Base-by-base conservation (phyloP, 2,329 filamentous ascomycete genomes). In the Calonectria pseudoreteaudii region DNA sequence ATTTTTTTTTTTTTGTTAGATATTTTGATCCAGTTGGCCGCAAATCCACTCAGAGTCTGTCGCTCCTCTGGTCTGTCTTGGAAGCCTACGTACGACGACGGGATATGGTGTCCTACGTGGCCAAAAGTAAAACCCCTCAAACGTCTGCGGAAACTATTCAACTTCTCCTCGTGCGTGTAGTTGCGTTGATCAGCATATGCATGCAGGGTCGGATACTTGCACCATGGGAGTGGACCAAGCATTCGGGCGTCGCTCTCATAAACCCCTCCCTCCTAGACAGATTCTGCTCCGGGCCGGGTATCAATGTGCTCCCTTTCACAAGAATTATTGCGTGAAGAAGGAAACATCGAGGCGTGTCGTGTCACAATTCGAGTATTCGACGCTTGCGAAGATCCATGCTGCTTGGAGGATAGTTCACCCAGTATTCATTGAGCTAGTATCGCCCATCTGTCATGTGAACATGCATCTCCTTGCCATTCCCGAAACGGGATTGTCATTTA, bases 131-230 rank as follows among this genome's bases (percentile, higher is more conserved):
- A 62, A 18, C 34, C 56, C 56, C 34, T 23, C 56, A 41, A 62
- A 41, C 1, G 26, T 18, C 56, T 26, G 14, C 36, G 16, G 31
- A n/a, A 41, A 41, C 23, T 41, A 26, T 26, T 36, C 34, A 41
- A 16, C 38, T 23, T 60, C 34, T 62, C 56, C 56, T n/a, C 30
- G 10, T 30, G 23, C 16, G 36, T 62, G 23, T 18, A 62, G 34
- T 34, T 62, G n/a, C 34, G 34, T 62, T 41, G 56, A 62, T 62
- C 56, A 41, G 36, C 56, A 62, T 62, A 62, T 62, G 36, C 56
- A 62, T 62, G 36, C 56, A 62, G n/a, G 56, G 23, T 18, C 16
- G 34, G 38, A 41, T 41, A 41, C 56, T 38, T 26, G 14, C 34
- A 41, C 36, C n/a, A 41, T 36, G 23, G 56, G 34, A 62, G 56